Evolutionary conservation across 345 rosid genomes (phyloP), one percentile per base, ranked within the genome.

Genomic region (Carallia brachiata): DNA sequence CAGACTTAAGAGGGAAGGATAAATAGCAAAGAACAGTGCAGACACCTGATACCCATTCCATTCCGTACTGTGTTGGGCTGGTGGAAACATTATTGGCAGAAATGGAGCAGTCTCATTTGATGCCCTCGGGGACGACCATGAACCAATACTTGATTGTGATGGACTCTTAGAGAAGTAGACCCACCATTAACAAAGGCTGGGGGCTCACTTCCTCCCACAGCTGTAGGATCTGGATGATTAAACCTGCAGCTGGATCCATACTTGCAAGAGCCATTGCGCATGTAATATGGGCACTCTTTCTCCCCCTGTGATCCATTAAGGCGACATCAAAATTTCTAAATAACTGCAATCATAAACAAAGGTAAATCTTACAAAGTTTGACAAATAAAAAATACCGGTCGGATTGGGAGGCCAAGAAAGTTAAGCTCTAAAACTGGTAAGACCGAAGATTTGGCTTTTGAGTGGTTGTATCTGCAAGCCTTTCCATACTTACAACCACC

Each of bases 201-300:
- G 67, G 88, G 74, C 34, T 89, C 91, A 56, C 74, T 75, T 40
- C 78, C 85, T 68, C 85, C 84, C 1, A 77, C 79, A 75, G 79
- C 71, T 16, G 89, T 80, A 34, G 98, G 98, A 79, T 95, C 96
- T 18, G 99, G 99, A 88, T 95, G 99, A 78, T 89, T 86, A 72
- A 88, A 95, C 77, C 77, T 87, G 89, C 99, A 95, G 77, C 73
- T 88, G 61, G 87, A 73, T 65, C 90, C 97, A 78, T 63, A 95
- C 74, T 90, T 95, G 86, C 99, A 95, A 72, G 98, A 90, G 68
- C 92, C 98, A 76, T 82, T 90, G 52, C 94, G 97, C 98, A 95
- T 95, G 81, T 89, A 95, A 82, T 77, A 92, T 6, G 84, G 92
- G 66, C 99, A 92, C 73, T 95, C 98, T 71, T 66, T 83, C 81